phyloP scores from a whole-genome alignment of 129 eudicot genomes.

The Gnaphalium uliginosum region DNA sequence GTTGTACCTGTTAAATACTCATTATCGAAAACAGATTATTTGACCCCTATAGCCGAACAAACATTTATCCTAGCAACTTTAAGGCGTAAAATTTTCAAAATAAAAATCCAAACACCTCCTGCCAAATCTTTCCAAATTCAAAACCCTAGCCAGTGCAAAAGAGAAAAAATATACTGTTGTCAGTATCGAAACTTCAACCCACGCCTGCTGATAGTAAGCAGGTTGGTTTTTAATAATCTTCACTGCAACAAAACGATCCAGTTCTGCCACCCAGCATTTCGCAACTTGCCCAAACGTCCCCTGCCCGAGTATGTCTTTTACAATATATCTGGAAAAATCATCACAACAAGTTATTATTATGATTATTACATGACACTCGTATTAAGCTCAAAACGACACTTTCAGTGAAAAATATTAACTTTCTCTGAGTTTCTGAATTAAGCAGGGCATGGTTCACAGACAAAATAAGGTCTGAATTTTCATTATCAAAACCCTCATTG shows the following conservation, averaged over 20 bases:
- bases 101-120: not conserved
- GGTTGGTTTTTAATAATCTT: slow-evolving; percentile 92
- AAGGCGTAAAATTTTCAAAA: not conserved
- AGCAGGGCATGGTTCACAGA: slow-evolving; percentile 57
- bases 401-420: slow-evolving; percentile 40
- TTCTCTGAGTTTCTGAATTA: slow-evolving; percentile 62
- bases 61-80: too few species aligned
- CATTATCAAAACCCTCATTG: slow-evolving; percentile 93
- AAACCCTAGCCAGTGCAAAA: slow-evolving; percentile 15
- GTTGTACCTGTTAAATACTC: not conserved
- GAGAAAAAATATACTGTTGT: slow-evolving; percentile 50
- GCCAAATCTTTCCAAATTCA: slow-evolving; percentile 2
- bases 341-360: not conserved
- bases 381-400: not conserved
- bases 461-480: slow-evolving; percentile 89
- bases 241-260: slow-evolving; percentile 85
- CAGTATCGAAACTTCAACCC: slow-evolving; percentile 93
- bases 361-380: not conserved
- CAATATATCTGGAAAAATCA: slow-evolving; percentile 67
- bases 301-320: slow-evolving; percentile 96
- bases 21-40: not conserved
- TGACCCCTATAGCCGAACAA: not conserved
- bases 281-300: slow-evolving; percentile 99
- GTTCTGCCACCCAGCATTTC: slow-evolving; percentile 93
- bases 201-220: slow-evolving; percentile 93